A percentile compares a stretch with the other conserved stretches of the same genome.
These are phyloP conservation scores for Ogataea nakhonphanomensis DNA, from an alignment of 805 yeast species.

Conservation along the genomic window DNA sequence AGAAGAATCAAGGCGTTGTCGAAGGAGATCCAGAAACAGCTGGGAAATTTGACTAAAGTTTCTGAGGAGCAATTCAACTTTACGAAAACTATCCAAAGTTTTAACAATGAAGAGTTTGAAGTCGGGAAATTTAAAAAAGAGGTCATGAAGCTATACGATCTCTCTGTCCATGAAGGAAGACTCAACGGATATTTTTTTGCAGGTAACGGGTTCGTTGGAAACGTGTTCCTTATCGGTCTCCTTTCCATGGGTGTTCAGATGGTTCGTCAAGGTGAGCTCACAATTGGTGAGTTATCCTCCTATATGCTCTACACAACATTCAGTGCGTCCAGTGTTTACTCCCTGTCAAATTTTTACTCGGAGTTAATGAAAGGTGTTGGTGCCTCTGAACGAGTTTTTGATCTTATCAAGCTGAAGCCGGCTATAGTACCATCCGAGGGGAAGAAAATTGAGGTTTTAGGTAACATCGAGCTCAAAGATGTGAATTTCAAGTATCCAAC, in stretches of 20 bases:
- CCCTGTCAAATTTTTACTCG: slow-evolving; percentile 84
- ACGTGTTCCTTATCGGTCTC: slow-evolving; percentile 71
- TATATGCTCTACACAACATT: slow-evolving; percentile 95
- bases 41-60: slow-evolving; percentile 83
- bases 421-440: slow-evolving; percentile 68
- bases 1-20: slow-evolving; percentile 70
- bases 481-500: slow-evolving; percentile 81
- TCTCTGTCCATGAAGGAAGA: slow-evolving; percentile 77
- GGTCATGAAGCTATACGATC: slow-evolving; percentile 58
- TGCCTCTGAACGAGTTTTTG: slow-evolving; percentile 89
- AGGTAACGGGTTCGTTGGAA: slow-evolving; percentile 80
- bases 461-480: slow-evolving; percentile 58
- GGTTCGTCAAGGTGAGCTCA: slow-evolving; percentile 70
- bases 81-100: slow-evolving; percentile 82
- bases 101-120: slow-evolving; percentile 79
- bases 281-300: slow-evolving; percentile 86
- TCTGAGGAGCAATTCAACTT: slow-evolving; percentile 90
- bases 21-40: slow-evolving; percentile 71
- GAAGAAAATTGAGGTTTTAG: slow-evolving; percentile 40
- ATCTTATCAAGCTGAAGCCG: slow-evolving; percentile 76
- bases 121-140: slow-evolving; percentile 71
- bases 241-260: slow-evolving; percentile 77
- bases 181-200: slow-evolving; percentile 76
- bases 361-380: slow-evolving; percentile 98
- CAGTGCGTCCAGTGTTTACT: slow-evolving; percentile 90